Base-by-base conservation (phyloP, 2,329 filamentous ascomycete species). In the Neofusicoccum parvum region DNA sequence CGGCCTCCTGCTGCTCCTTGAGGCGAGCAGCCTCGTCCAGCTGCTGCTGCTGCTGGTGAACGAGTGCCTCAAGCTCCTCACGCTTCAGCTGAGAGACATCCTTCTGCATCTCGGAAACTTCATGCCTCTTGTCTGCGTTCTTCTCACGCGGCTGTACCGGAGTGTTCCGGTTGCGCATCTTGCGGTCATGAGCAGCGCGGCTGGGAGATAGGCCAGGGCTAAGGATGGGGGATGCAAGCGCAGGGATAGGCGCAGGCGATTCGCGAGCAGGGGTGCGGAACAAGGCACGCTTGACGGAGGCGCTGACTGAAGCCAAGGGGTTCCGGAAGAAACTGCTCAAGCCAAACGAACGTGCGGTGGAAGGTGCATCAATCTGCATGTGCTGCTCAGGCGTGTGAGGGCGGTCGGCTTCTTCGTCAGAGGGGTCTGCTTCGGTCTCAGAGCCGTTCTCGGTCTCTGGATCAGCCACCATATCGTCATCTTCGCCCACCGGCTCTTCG, bases 91-190 rank as follows among this genome's bases (percentile, higher is more conserved):
- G 36, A 4, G 43, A 27, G 6, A 64, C 17, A 23, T 41, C 32
- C 41, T 48, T 14, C 56, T 60, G 43, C 6, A 36, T 46, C 32
- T 62, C 46, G 1, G 45, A 32, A 1, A 23, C 7, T 7, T n/a
- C 34, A n/a, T 58, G 51, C 9, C 63, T 39, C 36, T 56, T 58
- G 45, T 65, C 63, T 7, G 63, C 63, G 23, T 65, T 36, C 15
- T 41, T 65, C 51, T 56, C 45, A 20, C 63, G 63, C 10, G 63
- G 63, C 11, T 34, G 43, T 43, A 36, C 6, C 0, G 51, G 51
- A 3, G 5, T 32, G 14, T 14, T 41, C 41, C 34, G 58, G 43
- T 49, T 41, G 20, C 51, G 51, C 17, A n/a, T 20, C 59, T 23
- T 62, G 15, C 59, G 59, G 34, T 50, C 46, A 9, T 50, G 46